Evolutionary conservation across 768 basidiomycete genomes (phyloP).

Genomic region (Termitomyces sp.): DNA sequence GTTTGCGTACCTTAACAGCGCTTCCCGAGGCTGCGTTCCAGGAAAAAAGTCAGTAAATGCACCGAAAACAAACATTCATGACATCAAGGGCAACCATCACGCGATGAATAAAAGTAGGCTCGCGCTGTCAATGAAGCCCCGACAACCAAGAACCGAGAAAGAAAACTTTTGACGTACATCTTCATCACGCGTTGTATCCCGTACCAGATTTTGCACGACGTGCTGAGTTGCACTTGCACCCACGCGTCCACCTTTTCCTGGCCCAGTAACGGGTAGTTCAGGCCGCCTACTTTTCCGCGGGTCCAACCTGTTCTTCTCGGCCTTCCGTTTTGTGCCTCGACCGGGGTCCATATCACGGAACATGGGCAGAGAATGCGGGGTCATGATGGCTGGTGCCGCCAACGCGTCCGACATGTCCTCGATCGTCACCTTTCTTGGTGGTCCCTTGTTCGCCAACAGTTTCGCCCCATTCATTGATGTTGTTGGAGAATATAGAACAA

Average conservation of each 20-base stretch:
- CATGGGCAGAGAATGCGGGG: slow-evolving; percentile 90
- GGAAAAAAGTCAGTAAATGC: slow-evolving; percentile 16
- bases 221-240: slow-evolving; percentile 97
- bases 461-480: slow-evolving; percentile 92
- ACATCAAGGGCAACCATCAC: slow-evolving; percentile 14
- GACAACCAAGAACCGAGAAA: slow-evolving; percentile 16
- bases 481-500: slow-evolving; percentile 88
- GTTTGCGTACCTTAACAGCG: slow-evolving; percentile 89
- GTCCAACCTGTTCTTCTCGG: slow-evolving; percentile 85
- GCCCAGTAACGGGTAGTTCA: slow-evolving; percentile 88
- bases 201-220: slow-evolving; percentile 90
- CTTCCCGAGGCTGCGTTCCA: slow-evolving; percentile 82
- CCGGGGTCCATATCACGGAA: slow-evolving; percentile 80
- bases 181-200: slow-evolving; percentile 86
- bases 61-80: slow-evolving; percentile 4
- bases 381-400: slow-evolving; percentile 82
- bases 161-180: slow-evolving; percentile 66
- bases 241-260: slow-evolving; percentile 89
- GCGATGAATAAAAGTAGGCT: slow-evolving; percentile 17
- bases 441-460: slow-evolving; percentile 82
- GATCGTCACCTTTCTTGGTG: slow-evolving; percentile 71
- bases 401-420: slow-evolving; percentile 89
- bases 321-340: slow-evolving; percentile 77
- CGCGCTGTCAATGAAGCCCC: slow-evolving; percentile 3
- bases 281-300: slow-evolving; percentile 90